Evolutionary conservation across 164 flowering plant genomes (phyloP), one percentile per base, ranked within the genome.

Genomic region (Houttuynia cordata): DNA sequence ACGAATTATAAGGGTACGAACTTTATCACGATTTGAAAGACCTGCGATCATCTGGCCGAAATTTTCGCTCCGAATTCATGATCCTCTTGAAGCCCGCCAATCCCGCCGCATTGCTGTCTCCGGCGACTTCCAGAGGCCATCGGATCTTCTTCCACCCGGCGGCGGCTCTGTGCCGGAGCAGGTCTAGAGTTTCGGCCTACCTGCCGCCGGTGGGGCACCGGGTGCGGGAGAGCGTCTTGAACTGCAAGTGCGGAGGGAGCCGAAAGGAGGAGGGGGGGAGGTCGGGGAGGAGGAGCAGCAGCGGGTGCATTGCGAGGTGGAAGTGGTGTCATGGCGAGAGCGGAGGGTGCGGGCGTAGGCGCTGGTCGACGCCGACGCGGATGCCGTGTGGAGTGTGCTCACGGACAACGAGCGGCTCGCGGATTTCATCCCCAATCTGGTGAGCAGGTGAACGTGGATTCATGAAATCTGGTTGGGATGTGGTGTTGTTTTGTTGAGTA

Each of bases 341-440:
- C 73, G 98, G 49, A 73, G 86, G 69, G 77, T 92, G 41, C 78
- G 67, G 60, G 96, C 80, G 17, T 82, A 81, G 51, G 70, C 81
- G 1, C 59, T 52, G 18, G 93, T 92, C 7, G 59, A 75, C 55
- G 83, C 95, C 0, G 93, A 83, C 60, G 58, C 79, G n/a, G 80
- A 81, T 3, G 80, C 93, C 0, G 87, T 92, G 19, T 92, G 98
- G 98, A 69, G 75, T 49, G 84, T 85, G 62, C 78, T 92, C 59
- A 92, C 96, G 15, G 96, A 88, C 75, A 88, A 92, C 55, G 98
- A 92, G 63, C 81, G 83, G 65, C 96, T 92, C 42, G 96, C 98
- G 8, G 93, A 92, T 76, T 92, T 84, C 71, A 74, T 91, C 52
- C 98, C 98, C 19, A 91, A 91, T 79, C 86, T 91, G 22, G 77